Evolutionary conservation across 345 rosid species (phyloP), one percentile per base, ranked within the genome.

Genomic region (Salix caprea): DNA sequence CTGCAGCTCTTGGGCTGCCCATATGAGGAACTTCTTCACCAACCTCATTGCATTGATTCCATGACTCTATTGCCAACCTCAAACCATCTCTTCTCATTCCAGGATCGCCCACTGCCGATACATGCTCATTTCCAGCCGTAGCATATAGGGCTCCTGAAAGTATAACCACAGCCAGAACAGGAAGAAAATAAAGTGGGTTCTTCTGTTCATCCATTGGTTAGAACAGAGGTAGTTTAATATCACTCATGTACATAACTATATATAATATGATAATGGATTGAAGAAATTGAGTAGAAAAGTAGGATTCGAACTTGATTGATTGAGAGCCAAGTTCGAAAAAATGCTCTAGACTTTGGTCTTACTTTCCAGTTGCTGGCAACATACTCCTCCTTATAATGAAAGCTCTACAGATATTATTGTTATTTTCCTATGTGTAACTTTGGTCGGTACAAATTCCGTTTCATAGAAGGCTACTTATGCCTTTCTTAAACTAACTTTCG

Each of bases 41-140:
- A 76, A 91, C 95, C 84, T 93, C 97, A 83, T 93, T 91, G 87
- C 98, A 93, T 37, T 90, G 91, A 81, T 93, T 91, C 98, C 97
- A 93, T 80, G 93, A 93, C 84, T 93, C 97, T 80, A 91, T 89
- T 2, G 88, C 98, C 23, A 91, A 85, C 77, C 97, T 81, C 48
- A 91, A 80, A 34, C 88, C 89, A 65, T 93, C 93, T 82, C 97
- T 90, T 73, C 72, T 85, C 94, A 93, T 91, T 68, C 93, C 93
- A 0, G 98, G 97, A 82, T 93, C 98, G 3, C 97, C 97, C 8
- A 89, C 24, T 28, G 85, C 90, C 44, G 94, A 85, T 28, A 76
- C 52, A 48, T 84, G 79, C 60, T 76, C 73, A 39, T 71, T 73
- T 78, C 65, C 84, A 74, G 74, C 78, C 23, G 48, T 24, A 37